Conservation (phyloP, 306 rosid genomes). For the Lathyrus tuberosus region DNA sequence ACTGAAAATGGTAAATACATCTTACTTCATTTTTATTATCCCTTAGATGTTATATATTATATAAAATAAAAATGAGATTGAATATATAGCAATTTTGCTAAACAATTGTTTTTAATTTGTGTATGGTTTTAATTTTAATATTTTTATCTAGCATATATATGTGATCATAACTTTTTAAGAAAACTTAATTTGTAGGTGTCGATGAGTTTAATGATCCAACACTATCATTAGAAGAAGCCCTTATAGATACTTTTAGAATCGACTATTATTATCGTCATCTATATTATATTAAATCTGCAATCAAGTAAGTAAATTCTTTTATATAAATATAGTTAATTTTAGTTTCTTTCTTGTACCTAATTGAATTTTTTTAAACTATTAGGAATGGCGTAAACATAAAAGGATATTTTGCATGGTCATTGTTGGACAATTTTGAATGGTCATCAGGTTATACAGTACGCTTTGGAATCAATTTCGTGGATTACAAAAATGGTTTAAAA, state of each 20-base stretch:
- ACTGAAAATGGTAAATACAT: constrained; percentile 59
- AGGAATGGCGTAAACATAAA: constrained; percentile 55
- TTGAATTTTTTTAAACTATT: neutral
- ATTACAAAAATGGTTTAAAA: constrained; percentile 43
- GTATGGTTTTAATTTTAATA: neutral
- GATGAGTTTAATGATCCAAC: constrained; percentile 52
- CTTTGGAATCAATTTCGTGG: constrained; percentile 59
- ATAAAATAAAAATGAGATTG: neutral
- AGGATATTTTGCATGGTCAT: constrained; percentile 73
- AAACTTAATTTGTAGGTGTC: constrained; percentile 42
- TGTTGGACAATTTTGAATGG: constrained; percentile 70
- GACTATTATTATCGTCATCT: constrained; percentile 55
- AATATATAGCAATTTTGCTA: neutral
- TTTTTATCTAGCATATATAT: neutral
- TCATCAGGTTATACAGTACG: constrained; percentile 45
- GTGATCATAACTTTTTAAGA: neutral
- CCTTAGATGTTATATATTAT: neutral
- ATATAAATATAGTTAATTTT: neutral
- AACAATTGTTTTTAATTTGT: neutral
- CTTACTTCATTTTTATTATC: neutral
- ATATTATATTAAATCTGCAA: constrained; percentile 46
- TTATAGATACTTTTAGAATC: constrained; percentile 51
- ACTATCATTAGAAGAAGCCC: constrained; percentile 46
- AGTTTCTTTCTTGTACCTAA: neutral
- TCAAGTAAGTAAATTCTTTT: constrained; percentile 33